These are phyloP conservation scores for Starmera amethionina DNA, from an alignment of 805 yeast genomes.

Conservation along the genomic window DNA sequence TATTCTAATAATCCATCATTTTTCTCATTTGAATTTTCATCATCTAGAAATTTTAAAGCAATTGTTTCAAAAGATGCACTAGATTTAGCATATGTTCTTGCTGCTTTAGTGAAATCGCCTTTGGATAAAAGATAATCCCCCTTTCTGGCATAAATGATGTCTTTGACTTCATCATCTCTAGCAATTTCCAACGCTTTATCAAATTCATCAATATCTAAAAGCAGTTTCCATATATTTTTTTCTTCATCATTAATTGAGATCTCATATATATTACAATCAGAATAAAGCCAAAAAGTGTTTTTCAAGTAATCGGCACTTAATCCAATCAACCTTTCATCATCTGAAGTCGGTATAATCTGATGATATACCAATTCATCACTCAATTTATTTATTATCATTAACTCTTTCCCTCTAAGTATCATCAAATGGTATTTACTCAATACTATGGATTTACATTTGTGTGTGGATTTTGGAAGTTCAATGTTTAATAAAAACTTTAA, in stretches of 20 bases:
- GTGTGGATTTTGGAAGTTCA: constrained; percentile 27
- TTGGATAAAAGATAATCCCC: constrained; percentile 38
- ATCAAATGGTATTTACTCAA: constrained; percentile 48
- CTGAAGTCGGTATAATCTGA: constrained; percentile 26
- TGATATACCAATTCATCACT: constrained; percentile 36
- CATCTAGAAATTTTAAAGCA: constrained; percentile 44
- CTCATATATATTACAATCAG: constrained; percentile 56
- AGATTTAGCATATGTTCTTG: constrained; percentile 51
- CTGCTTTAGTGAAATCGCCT: constrained; percentile 29
- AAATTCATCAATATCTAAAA: constrained; percentile 42
- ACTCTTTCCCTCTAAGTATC: constrained; percentile 31
- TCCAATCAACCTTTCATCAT: constrained; percentile 32
- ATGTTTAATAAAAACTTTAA: constrained; percentile 29
- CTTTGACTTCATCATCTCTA: constrained; percentile 28
- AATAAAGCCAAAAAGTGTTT: constrained; percentile 70
- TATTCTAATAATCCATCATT: constrained; percentile 37
- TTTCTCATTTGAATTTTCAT: constrained; percentile 14
- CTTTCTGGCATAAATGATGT: constrained; percentile 40
- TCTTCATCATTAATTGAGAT: constrained; percentile 61
- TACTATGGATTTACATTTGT: constrained; percentile 28
- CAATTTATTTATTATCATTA: constrained; percentile 39
- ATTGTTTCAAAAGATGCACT: constrained; percentile 61
- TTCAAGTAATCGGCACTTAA: constrained; percentile 37
- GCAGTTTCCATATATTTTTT: constrained; percentile 62
- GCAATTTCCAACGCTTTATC: constrained; percentile 50